These are phyloP conservation scores for Amborella trichopoda DNA, from an alignment of 164 flowering plant genomes.

Conservation along the genomic window DNA sequence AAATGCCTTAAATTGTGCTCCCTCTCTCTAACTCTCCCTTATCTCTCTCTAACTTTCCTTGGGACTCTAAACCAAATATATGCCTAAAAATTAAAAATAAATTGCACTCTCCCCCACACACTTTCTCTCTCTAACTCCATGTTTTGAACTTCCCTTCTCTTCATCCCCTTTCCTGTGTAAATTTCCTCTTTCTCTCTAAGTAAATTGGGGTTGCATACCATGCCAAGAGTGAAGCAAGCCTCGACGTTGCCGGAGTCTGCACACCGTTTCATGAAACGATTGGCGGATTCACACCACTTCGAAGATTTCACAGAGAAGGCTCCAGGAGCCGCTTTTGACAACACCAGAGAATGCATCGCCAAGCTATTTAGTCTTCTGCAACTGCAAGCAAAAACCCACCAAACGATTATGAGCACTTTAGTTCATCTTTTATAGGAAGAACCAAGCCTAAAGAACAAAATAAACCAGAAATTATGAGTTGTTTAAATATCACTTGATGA, in stretches of 20 bases:
- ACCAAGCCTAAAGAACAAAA: background rate
- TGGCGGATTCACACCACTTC: slow-evolving; percentile 67
- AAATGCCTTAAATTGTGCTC: background rate
- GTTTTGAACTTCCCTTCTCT: too few species aligned
- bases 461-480: background rate
- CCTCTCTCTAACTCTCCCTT: too few species aligned
- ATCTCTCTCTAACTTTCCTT: too few species aligned
- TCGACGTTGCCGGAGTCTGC: slow-evolving; percentile 69
- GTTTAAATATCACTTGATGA: background rate
- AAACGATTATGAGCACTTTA: too few species aligned
- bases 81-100: too few species aligned
- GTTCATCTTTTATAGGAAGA: background rate
- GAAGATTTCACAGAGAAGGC: slow-evolving; percentile 32
- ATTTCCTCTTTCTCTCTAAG: too few species aligned
- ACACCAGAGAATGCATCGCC: slow-evolving; percentile 37
- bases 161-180: too few species aligned
- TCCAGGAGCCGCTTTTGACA: slow-evolving; percentile 35
- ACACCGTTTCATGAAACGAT: slow-evolving; percentile 54
- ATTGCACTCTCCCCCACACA: too few species aligned
- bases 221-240: slow-evolving; percentile 71
- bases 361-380: slow-evolving; percentile 59
- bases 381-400: slow-evolving; percentile 19
- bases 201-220: slow-evolving; percentile 32
- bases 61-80: too few species aligned
- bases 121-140: too few species aligned